These are phyloP conservation scores for Bipolaris bicolor DNA, from an alignment of 2,329 filamentous ascomycete genomes.

Conservation along the genomic window DNA sequence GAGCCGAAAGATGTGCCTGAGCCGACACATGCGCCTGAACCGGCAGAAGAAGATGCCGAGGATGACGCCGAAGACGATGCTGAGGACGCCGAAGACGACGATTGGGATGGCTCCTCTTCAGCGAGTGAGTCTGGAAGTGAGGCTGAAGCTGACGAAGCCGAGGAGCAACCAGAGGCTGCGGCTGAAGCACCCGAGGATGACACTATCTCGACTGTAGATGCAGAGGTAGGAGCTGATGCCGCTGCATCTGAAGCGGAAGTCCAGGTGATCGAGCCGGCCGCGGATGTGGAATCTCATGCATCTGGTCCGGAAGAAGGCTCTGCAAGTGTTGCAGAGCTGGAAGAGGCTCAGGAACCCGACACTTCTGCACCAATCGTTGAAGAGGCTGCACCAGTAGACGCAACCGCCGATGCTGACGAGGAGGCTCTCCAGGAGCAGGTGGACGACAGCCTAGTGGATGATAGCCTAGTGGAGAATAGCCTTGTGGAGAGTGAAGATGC, in stretches of 20 bases:
- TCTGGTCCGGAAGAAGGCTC: constrained; percentile 3
- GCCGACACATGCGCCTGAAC: too few species aligned
- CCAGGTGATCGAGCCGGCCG: not conserved
- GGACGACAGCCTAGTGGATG: constrained; percentile 5
- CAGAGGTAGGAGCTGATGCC: not conserved
- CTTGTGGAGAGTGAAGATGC: constrained; percentile 1
- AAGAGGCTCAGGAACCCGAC: constrained; percentile 8
- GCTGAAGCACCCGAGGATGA: constrained; percentile 4
- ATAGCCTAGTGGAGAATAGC: not conserved
- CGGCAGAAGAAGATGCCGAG: too few species aligned
- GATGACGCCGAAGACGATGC: not conserved
- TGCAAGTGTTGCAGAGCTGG: not conserved
- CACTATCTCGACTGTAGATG: not conserved
- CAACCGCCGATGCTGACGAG: not conserved
- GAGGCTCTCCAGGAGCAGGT: not conserved
- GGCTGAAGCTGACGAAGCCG: not conserved
- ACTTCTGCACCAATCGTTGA: constrained; percentile 1
- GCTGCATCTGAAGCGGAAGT: constrained; percentile 3
- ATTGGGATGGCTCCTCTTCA: not conserved
- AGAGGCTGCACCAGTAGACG: not conserved
- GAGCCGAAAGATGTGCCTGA: too few species aligned
- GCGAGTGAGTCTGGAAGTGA: constrained; percentile 6
- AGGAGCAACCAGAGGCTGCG: not conserved
- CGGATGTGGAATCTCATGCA: not conserved
- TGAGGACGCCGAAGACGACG: not conserved